Evolutionary conservation across 306 rosid genomes (phyloP), one percentile per base, ranked within the genome.

Genomic region (Vigna trinervia): DNA sequence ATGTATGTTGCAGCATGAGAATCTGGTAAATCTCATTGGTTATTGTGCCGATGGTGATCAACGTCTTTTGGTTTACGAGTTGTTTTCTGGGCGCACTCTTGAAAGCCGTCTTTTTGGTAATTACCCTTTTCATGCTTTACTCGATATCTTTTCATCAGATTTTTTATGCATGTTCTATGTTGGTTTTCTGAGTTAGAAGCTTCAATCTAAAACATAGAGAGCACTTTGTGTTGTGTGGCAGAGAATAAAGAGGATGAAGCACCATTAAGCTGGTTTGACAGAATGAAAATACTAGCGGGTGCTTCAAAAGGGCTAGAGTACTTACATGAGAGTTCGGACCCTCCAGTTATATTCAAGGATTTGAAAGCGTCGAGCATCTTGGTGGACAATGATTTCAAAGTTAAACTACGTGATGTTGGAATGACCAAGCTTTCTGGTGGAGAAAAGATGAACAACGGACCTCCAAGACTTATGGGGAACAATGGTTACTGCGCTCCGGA

Each of bases 1-100:
- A 26, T 88, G 97, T 79, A 75, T 45, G 61, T 63, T 89, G 39
- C 85, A 86, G 56, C 97, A 95, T 78, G 90, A 86, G 54, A 92
- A 95, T 76, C 86, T 95, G 46, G 97, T 90, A 61, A 85, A 83
- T 77, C 90, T 95, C 28, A 67, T 87, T 71, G 98, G 98, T 48
- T 92, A 95, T 59, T 95, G 98, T 81, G 92, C 97, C 26, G 98
- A 95, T 78, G 98, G 98, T 1, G 98, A 95, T 60, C 98, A 95
- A 70, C 90, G 98, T 79, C 90, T 95, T 63, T 72, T 95, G 88
- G 98, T 95, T 15, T 86, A 87, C 77, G 97, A 95, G 58, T 89
- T 54, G 57, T 66, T 90, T 85, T 12, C 84, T 2, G 89, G 84
- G 4, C 74, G 85, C 43, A 74, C 92, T 71, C 74, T 95, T 34